Evolutionary conservation across 768 basidiomycete species (phyloP).

Genomic region (Lactifluus echinatus): DNA sequence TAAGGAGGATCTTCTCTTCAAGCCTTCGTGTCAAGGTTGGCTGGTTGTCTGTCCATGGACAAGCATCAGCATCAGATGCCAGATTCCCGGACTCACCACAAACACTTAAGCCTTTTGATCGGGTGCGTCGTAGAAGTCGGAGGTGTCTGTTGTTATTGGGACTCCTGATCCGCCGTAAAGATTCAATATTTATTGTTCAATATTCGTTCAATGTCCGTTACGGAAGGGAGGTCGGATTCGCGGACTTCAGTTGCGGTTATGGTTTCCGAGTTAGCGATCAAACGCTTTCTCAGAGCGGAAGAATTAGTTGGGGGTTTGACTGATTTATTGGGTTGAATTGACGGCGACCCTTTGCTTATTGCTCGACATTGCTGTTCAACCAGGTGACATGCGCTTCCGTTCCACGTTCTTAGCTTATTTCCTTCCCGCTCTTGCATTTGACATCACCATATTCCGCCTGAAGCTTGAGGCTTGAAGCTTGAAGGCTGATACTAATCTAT

Average conservation of each 20-base stretch:
- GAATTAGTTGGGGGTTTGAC: neutral
- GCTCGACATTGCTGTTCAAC: neutral
- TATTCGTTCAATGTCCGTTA: neutral
- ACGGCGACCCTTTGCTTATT: neutral
- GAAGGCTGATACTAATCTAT: too few relatives aligned
- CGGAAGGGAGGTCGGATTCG: neutral
- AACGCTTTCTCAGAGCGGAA: neutral
- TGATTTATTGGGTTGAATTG: neutral
- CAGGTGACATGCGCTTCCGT: too few relatives aligned
- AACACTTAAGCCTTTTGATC: neutral
- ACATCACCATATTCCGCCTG: too few relatives aligned
- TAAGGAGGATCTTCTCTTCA: too few relatives aligned
- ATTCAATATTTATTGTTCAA: neutral
- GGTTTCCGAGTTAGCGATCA: neutral
- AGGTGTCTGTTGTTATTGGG: neutral
- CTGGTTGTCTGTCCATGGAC: too few relatives aligned
- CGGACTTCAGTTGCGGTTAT: neutral
- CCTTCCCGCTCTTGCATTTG: too few relatives aligned
- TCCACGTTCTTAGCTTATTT: too few relatives aligned
- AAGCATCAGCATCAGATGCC: too few relatives aligned
- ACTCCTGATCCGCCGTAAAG: neutral
- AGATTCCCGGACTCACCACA: neutral
- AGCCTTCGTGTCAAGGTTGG: too few relatives aligned
- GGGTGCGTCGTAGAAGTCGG: neutral
- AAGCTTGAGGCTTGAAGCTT: too few relatives aligned